A percentile compares a stretch with the other conserved stretches of the same genome.
phyloP scores from a whole-genome alignment of 2,329 filamentous ascomycete genomes.

The Clarireedia hainanense region DNA sequence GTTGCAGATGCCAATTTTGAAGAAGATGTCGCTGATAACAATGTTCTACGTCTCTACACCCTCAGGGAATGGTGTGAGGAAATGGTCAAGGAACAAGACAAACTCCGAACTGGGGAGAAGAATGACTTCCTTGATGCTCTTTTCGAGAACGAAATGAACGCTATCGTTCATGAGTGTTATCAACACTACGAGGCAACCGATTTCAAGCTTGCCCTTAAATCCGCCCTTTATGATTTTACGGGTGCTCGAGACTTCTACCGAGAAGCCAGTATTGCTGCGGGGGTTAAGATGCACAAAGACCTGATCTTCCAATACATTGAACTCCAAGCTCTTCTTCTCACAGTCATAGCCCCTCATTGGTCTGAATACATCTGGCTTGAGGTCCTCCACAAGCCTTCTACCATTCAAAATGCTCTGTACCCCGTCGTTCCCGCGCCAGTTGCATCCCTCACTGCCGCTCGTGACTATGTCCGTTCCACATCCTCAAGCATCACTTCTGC shows the following conservation, averaged over 20 bases:
- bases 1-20: constrained; percentile 97
- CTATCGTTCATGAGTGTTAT: constrained; percentile 68
- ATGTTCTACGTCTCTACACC: constrained; percentile 74
- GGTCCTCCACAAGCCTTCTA: constrained; percentile 67
- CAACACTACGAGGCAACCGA: constrained; percentile 72
- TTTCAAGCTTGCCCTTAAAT: constrained; percentile 82
- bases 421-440: constrained; percentile 61
- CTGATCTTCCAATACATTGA: constrained; percentile 75
- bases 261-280: constrained; percentile 67
- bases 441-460: constrained; percentile 63
- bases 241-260: constrained; percentile 85
- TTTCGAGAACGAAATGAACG: constrained; percentile 90
- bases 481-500: constrained; percentile 80
- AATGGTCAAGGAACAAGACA: constrained; percentile 59
- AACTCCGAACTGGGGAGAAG: constrained; percentile 67
- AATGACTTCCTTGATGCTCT: constrained; percentile 78
- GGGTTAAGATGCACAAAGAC: constrained; percentile 80
- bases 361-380: constrained; percentile 91
- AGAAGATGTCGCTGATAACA: constrained; percentile 86
- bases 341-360: constrained; percentile 87
- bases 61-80: constrained; percentile 92
- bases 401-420: constrained; percentile 73
- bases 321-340: constrained; percentile 74
- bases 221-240: constrained; percentile 85
- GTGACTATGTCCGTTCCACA: constrained; percentile 66